phyloP scores from a whole-genome alignment of 2,329 filamentous ascomycete species.

The Neospermospora avenae region DNA sequence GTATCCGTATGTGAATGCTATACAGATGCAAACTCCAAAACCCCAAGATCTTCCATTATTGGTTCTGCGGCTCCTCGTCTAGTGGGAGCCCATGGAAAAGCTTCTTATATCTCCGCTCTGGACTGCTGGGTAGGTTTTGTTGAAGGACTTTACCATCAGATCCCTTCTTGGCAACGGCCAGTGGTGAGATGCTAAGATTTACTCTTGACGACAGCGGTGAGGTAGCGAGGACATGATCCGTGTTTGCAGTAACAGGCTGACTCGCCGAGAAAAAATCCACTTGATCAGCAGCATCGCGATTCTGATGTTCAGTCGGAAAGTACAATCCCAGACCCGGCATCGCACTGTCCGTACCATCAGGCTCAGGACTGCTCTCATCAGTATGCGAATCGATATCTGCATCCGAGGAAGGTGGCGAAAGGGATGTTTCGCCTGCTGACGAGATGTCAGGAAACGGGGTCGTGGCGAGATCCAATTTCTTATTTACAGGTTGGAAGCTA shows the following conservation, averaged over 20 bases:
- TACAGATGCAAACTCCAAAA: background rate
- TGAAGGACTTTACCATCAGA: background rate
- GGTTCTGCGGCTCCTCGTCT: background rate
- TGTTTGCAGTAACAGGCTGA: conserved; percentile 29
- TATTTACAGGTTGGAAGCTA: conserved; percentile 9
- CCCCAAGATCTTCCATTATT: too few species aligned
- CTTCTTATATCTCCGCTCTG: conserved; percentile 22
- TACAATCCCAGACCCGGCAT: conserved; percentile 16
- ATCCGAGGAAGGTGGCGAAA: conserved; percentile 29
- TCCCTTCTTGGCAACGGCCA: conserved; percentile 1
- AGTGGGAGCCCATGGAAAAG: conserved; percentile 13
- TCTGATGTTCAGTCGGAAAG: conserved; percentile 1
- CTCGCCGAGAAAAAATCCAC: conserved; percentile 30
- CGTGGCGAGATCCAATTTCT: conserved; percentile 13
- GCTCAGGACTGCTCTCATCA: conserved; percentile 31
- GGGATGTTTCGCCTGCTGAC: conserved; percentile 31
- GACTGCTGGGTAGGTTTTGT: conserved; percentile 22
- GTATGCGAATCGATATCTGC: conserved; percentile 33
- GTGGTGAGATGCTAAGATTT: conserved; percentile 10
- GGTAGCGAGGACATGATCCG: conserved; percentile 32
- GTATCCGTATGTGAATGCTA: too few species aligned
- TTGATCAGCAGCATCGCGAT: background rate
- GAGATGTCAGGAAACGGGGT: conserved; percentile 26
- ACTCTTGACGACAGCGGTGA: conserved; percentile 20
- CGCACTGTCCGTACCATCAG: conserved; percentile 13